Percentiles rank a stretch among this genome's conserved stretches.
Evolutionary conservation across 495 filamentous ascomycete species (phyloP).

Genomic region (Pyrenopolyporus hunteri): DNA sequence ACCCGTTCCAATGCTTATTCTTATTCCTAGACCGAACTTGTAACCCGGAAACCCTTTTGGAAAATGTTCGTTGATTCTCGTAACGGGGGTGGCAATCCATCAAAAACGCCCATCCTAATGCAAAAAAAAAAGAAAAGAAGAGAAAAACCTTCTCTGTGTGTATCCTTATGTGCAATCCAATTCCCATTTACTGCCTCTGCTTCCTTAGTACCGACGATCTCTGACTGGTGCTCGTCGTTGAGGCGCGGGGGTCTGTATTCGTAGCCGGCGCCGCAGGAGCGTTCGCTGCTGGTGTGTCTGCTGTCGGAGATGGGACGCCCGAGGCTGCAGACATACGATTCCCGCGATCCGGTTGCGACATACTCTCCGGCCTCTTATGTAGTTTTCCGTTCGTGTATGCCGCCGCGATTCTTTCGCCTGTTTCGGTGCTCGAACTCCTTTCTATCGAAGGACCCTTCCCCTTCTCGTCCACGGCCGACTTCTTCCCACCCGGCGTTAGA

Average conservation of each 20-base stretch:
- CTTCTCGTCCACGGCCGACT: slow-evolving; percentile 10
- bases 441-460: slow-evolving; percentile 24
- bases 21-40: slow-evolving; percentile 17
- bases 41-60: background rate
- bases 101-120: slow-evolving; percentile 27
- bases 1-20: slow-evolving; percentile 11
- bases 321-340: slow-evolving; percentile 8
- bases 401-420: slow-evolving; percentile 26
- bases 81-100: slow-evolving; percentile 6
- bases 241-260: background rate
- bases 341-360: background rate
- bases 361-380: slow-evolving; percentile 17
- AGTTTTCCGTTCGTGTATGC: slow-evolving; percentile 15
- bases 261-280: too few relatives aligned
- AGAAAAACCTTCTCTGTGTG: too few relatives aligned
- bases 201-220: slow-evolving; percentile 26
- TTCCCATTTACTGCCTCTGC: slow-evolving; percentile 2
- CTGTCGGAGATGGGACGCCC: background rate
- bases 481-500: background rate
- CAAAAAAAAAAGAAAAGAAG: too few relatives aligned
- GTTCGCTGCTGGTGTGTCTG: background rate
- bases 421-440: slow-evolving; percentile 28
- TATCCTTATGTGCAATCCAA: slow-evolving; percentile 6
- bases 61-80: slow-evolving; percentile 12
- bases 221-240: slow-evolving; percentile 9